Evolutionary conservation across 345 rosid genomes (phyloP).

Genomic region (Litchi chinensis): DNA sequence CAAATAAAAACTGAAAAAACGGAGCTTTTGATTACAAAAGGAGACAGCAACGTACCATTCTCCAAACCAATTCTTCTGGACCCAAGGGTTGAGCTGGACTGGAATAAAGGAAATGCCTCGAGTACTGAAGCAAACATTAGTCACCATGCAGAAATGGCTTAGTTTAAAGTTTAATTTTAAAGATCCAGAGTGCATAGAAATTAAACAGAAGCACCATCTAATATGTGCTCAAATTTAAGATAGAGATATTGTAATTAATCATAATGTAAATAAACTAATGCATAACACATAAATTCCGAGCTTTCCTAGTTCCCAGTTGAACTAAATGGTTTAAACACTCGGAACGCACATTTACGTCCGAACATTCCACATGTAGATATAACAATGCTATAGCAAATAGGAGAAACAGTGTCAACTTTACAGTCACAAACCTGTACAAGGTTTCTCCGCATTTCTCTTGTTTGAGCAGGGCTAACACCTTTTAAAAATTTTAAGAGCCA

Average conservation of each 20-base stretch:
- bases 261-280: not conserved
- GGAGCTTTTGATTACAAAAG: not conserved
- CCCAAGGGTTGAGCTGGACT: conserved; percentile 93
- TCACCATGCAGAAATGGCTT: not conserved
- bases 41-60: conserved; percentile 66
- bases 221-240: not conserved
- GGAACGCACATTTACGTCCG: not conserved
- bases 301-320: not conserved
- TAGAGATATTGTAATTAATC: not conserved
- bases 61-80: conserved; percentile 96
- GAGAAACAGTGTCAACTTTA: not conserved
- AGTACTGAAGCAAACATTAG: conserved; percentile 51
- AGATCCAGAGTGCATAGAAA: not conserved
- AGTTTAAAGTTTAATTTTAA: not conserved
- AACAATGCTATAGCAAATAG: not conserved
- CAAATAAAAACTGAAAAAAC: not conserved
- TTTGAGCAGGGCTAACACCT: conserved; percentile 51
- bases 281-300: not conserved
- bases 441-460: conserved; percentile 57
- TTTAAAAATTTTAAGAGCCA: conserved; percentile 73
- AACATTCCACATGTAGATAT: not conserved
- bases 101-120: conserved; percentile 83
- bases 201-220: not conserved
- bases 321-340: not conserved
- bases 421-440: conserved; percentile 67